Base-by-base conservation (phyloP, 305 asterid species). In the Solanum hybrid region DNA sequence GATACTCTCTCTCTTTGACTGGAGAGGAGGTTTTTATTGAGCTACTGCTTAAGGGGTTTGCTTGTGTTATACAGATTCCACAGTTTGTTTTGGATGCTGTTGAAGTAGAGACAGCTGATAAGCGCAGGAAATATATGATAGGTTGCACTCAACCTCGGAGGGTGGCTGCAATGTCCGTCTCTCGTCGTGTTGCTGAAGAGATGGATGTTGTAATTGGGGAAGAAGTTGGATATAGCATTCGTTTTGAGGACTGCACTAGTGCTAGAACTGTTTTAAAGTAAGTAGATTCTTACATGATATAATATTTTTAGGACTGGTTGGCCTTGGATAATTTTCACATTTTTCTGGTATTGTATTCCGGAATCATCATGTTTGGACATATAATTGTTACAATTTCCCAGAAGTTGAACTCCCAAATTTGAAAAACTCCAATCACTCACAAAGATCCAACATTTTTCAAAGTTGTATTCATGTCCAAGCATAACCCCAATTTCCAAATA, bases 101-200 rank as follows among this genome's bases (percentile, higher is more conserved):
- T 88, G 97, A 96, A 38, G n/a, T 91, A 41, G 98, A 96, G 95
- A 91, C 94, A 34, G 90, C 95, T 0, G 98, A 95, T 92, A 96
- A 94, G 89, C 95, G 97, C 65, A 93, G 92, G 91, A 96, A 97
- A 91, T 96, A 90, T 92, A 96, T 97, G 99, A 95, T 97, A 89
- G 99, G 91, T 31, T 97, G 99, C 90, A 97, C 99, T 26, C 99
- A 96, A 91, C 99, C 99, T 68, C 95, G 98, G 32, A 94, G 99
- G 92, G 98, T 96, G 89, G 99, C 99, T 65, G 99, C 99, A 10
- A 96, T 97, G 98, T 96, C 99, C 24, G 99, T 96, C 90, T 95
- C 99, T 61, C 95, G 98, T 73, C 95, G 99, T 89, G 99, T 97
- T 6, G 99, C 99, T 3, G 99, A 97, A 86, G 99, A 97, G 94